Base-by-base conservation (phyloP, 1,284 basidiomycete genomes). In the Cryptococcus sp. region DNA sequence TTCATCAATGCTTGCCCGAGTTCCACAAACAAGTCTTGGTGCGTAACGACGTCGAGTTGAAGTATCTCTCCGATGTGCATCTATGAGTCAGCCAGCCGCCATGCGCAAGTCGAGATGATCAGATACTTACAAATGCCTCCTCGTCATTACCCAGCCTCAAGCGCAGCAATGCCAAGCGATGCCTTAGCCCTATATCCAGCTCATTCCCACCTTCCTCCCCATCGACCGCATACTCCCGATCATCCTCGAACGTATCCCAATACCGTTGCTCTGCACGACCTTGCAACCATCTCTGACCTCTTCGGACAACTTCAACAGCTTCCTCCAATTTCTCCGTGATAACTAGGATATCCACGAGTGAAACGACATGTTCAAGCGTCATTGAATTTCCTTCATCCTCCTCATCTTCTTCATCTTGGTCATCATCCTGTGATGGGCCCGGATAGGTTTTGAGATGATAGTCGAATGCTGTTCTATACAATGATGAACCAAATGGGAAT, bases 201-300 rank as follows among this genome's bases (percentile, higher is more conserved):
- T 78, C 78, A 66, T 84, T 85, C 44, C 78, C 79, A 13, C 83
- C 84, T 0, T 57, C 63, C 7, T 67, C 70, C 7, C 64, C 65
- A 50, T 71, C 70, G 16, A 72, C 69, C 64, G 92, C 88, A 64
- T 83, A 96, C 72, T 97, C 93, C 50, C 91, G 78, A 69, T 98
- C 92, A 67, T 96, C 94, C 34, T 83, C 81, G 50, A 85, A 82
- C 21, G 81, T 72, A 60, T 92, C 88, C 91, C 92, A 96, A 50
- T 85, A 85, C 50, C 77, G 81, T 49, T 77, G 74, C 31, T 79
- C 76, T n/a, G 75, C 77, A 32, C 93, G 78, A 0, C 90, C 89
- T 69, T 94, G 90, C 11, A 97, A 74, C 93, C 93, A 97, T 44
- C 94, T 77, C 46, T 84, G 85, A 0, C 91, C 92, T 48, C 79